Evolutionary conservation across 2,329 filamentous ascomycete genomes (phyloP).

Genomic region (Lasiodiplodia sp.): DNA sequence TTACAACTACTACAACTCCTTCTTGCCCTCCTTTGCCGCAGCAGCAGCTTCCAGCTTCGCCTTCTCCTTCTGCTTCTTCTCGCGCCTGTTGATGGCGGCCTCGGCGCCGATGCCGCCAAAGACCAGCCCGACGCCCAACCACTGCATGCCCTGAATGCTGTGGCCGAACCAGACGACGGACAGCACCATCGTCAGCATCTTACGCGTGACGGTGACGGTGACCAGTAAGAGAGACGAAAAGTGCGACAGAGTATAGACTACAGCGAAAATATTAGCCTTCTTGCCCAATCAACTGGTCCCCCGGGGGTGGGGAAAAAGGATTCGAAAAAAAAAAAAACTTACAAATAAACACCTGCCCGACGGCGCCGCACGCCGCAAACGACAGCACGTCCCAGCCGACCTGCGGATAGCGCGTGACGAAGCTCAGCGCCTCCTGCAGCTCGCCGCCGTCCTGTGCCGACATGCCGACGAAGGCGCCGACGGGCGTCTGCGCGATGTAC

Average conservation of each 20-base stretch:
- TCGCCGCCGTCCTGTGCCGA: slow-evolving; percentile 66
- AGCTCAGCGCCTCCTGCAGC: slow-evolving; percentile 77
- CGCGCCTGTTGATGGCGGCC: slow-evolving; percentile 77
- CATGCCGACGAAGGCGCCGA: slow-evolving; percentile 53
- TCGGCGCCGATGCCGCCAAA: slow-evolving; percentile 96
- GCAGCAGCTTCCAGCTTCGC: slow-evolving; percentile 55
- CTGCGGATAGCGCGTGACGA: slow-evolving; percentile 79
- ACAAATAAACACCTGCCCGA: slow-evolving; percentile 95
- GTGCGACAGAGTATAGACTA: slow-evolving; percentile 84
- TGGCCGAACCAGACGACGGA: slow-evolving; percentile 96
- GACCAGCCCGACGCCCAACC: slow-evolving; percentile 88
- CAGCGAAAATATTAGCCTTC: neutral
- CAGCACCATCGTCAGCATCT: slow-evolving; percentile 99
- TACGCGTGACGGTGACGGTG: slow-evolving; percentile 95
- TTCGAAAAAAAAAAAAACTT: slow-evolving; percentile 36
- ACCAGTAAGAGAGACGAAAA: slow-evolving; percentile 93
- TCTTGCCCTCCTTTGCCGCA: slow-evolving; percentile 31
- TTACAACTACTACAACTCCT: slow-evolving; percentile 30
- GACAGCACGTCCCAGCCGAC: slow-evolving; percentile 89
- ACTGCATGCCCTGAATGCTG: slow-evolving; percentile 84
- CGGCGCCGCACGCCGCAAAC: slow-evolving; percentile 87
- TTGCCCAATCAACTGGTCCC: too few relatives aligned
- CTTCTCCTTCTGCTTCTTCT: slow-evolving; percentile 82
- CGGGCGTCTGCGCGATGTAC: slow-evolving; percentile 72
- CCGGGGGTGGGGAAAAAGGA: neutral